Evolutionary conservation across 163 green algal species (phyloP), one percentile per base, ranked within the genome.

Genomic region (Chloroidium sp.): DNA sequence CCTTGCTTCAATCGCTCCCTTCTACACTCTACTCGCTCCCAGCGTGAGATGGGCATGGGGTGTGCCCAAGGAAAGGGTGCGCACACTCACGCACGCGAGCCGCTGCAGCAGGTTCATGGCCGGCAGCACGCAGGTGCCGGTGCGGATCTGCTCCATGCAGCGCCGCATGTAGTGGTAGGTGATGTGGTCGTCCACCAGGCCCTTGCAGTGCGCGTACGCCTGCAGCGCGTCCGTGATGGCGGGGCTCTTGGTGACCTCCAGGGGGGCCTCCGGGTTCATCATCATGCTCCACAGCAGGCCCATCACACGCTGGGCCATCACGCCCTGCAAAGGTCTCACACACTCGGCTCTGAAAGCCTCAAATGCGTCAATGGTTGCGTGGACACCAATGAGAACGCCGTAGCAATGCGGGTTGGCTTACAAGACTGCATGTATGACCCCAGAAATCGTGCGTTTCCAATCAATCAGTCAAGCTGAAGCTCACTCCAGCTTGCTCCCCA

Each of bases 231-330:
- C 78, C 10, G 61, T 62, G 62, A 88, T 77, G 3, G 6, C 62
- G 57, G 62, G 3, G 57, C 67, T 68, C 67, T 77, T 75, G 58
- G 75, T 69, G 1, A 85, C 67, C 74, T 82, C 75, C 59, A 75
- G 1, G 0, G 79, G 79, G 6, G 79, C 76, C 3, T 69, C 61
- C 2, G 84, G 58, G 2, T 59, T n/a, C 68, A 86, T 78, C 4
- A 76, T 78, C 57, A 86, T 82, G 61, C 74, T 69, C 81, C 81
- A 84, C 68, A 88, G 78, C 74, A 85, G 79, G 10, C 69, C 14
- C 68, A 89, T 62, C 74, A 89, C 74, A 58, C 85, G 82, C 61
- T 78, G 58, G 1, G 81, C 67, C 58, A 83, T 81, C 1, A 62
- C 75, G 8, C 75, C 59, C 74, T 81, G 75, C 77, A 36, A 36